Percentiles rank a stretch among this genome's conserved stretches.
phyloP scores from a whole-genome alignment of 345 rosid species.

The Citrus trifoliata region DNA sequence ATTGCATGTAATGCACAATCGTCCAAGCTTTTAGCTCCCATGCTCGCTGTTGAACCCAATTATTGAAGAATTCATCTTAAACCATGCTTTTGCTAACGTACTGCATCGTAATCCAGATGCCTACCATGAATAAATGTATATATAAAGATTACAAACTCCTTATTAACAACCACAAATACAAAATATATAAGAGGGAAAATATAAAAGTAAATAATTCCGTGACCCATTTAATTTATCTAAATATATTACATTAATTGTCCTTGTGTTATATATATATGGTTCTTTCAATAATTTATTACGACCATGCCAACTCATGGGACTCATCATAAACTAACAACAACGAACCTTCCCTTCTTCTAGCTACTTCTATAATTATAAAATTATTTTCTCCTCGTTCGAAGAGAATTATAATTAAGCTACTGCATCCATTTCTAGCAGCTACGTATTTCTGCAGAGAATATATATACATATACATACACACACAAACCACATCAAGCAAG shows the following conservation, averaged over 20 bases:
- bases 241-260: background rate
- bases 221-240: background rate
- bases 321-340: background rate
- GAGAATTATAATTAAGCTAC: background rate
- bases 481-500: background rate
- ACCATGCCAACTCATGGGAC: slow-evolving; percentile 17
- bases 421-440: background rate
- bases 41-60: background rate
- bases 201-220: background rate
- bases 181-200: background rate
- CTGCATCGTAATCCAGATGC: background rate
- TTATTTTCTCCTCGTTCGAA: background rate
- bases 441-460: background rate
- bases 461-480: background rate
- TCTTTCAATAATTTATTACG: slow-evolving; percentile 14
- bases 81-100: background rate
- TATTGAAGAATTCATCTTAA: background rate
- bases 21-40: slow-evolving; percentile 7
- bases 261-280: background rate
- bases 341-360: slow-evolving; percentile 11
- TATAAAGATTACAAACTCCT: background rate
- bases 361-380: background rate
- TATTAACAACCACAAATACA: slow-evolving; percentile 6
- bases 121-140: background rate
- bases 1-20: slow-evolving; percentile 14